phyloP scores from a whole-genome alignment of 2,329 filamentous ascomycete species.

The Xylariomycetidae sp. region DNA sequence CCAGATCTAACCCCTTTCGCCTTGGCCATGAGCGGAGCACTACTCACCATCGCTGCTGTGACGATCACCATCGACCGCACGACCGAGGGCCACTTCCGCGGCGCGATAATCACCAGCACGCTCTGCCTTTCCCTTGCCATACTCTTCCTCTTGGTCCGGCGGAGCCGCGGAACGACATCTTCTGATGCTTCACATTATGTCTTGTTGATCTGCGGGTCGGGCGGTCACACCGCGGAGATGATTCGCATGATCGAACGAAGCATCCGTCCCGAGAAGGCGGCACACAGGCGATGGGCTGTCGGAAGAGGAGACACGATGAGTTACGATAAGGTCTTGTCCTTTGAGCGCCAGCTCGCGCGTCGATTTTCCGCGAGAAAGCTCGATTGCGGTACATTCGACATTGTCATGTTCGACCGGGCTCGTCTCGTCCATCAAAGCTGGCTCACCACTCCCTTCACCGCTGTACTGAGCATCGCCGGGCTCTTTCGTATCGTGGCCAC shows the following conservation, averaged over 20 bases:
- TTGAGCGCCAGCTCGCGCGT: slow-evolving; percentile 26
- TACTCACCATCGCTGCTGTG: neutral
- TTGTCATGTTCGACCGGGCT: slow-evolving; percentile 68
- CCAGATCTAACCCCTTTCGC: neutral
- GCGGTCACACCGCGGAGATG: slow-evolving; percentile 95
- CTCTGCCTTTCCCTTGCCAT: slow-evolving; percentile 1
- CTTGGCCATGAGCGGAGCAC: no score
- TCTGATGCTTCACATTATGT: slow-evolving; percentile 41
- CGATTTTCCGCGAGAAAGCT: slow-evolving; percentile 20
- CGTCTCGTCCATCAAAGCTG: slow-evolving; percentile 77
- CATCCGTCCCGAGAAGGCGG: slow-evolving; percentile 40
- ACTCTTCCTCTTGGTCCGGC: neutral
- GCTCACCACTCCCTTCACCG: slow-evolving; percentile 64
- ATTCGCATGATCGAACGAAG: slow-evolving; percentile 67
- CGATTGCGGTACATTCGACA: slow-evolving; percentile 48
- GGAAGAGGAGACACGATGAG: slow-evolving; percentile 72
- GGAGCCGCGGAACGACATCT: slow-evolving; percentile 7
- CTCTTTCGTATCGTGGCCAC: slow-evolving; percentile 51
- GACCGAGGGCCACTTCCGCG: no score
- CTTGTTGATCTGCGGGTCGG: slow-evolving; percentile 81
- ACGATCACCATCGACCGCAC: neutral
- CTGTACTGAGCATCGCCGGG: slow-evolving; percentile 56
- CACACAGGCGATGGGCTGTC: slow-evolving; percentile 77
- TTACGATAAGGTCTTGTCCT: slow-evolving; percentile 57
- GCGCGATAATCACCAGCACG: neutral